These are phyloP conservation scores for Pseudogymnoascus sp. DNA, from an alignment of 2,329 filamentous ascomycete genomes.

Conservation along the genomic window DNA sequence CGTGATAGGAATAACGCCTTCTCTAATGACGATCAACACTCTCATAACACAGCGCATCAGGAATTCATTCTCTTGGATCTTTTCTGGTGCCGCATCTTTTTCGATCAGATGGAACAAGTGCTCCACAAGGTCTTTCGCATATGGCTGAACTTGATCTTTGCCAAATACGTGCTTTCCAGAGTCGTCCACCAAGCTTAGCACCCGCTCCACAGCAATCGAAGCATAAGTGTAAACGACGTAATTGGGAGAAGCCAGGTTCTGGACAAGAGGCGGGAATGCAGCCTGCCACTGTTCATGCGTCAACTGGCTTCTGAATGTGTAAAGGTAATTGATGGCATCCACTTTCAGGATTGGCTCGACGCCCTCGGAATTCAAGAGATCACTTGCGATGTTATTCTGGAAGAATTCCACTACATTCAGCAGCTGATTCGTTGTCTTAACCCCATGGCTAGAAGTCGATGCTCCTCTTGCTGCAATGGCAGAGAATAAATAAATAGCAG, in stretches of 20 bases:
- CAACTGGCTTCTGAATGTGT: conserved; percentile 91
- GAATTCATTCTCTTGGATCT: conserved; percentile 98
- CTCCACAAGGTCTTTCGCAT: conserved; percentile 76
- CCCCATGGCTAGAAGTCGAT: conserved; percentile 78
- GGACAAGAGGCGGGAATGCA: conserved; percentile 81
- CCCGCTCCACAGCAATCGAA: conserved; percentile 90
- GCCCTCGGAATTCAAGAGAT: conserved; percentile 61
- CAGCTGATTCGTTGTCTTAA: conserved; percentile 78
- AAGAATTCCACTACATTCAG: conserved; percentile 94
- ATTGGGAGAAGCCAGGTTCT: conserved; percentile 80
- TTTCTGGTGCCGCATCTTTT: conserved; percentile 73
- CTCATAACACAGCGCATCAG: conserved; percentile 98
- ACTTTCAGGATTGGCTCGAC: conserved; percentile 86
- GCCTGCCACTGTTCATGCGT: conserved; percentile 86
- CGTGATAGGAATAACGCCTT: conserved; percentile 63
- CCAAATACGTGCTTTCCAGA: conserved; percentile 70
- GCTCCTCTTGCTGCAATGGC: conserved; percentile 88
- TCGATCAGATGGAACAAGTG: conserved; percentile 90
- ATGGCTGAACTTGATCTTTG: conserved; percentile 66
- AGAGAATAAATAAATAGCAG: conserved; percentile 92
- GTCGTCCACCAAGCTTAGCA: conserved; percentile 73
- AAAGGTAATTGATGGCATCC: conserved; percentile 95
- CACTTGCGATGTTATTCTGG: conserved; percentile 82
- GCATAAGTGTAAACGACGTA: conserved; percentile 98
- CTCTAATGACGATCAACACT: conserved; percentile 87